Evolutionary conservation across 805 yeast genomes (phyloP).

Genomic region (Cyberlindnera mrakii): DNA sequence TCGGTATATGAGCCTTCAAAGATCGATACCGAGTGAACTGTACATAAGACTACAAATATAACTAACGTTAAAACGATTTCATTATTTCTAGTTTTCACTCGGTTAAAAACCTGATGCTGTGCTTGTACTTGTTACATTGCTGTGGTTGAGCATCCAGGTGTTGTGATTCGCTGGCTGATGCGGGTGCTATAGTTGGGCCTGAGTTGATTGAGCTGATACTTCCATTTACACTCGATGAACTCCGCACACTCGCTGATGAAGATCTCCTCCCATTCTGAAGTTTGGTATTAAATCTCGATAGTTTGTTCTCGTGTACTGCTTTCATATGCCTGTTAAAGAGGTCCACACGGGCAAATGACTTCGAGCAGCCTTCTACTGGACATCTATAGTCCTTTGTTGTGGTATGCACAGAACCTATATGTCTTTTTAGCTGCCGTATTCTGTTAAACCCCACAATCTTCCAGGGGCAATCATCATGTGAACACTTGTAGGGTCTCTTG

Average conservation of each 20-base stretch:
- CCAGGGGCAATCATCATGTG: conserved; percentile 34
- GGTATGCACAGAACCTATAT: conserved; percentile 21
- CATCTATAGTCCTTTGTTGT: conserved; percentile 48
- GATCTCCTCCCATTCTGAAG: conserved; percentile 5
- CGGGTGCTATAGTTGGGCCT: too few species aligned
- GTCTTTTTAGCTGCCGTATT: conserved; percentile 31
- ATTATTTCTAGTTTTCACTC: neutral
- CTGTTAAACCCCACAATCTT: conserved; percentile 33
- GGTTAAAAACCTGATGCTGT: conserved; percentile 22
- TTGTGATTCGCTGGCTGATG: too few species aligned
- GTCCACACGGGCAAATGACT: conserved; percentile 47
- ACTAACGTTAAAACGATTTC: neutral
- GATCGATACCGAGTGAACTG: neutral
- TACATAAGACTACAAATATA: too few species aligned
- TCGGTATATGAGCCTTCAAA: conserved; percentile 34
- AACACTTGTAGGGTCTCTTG: conserved; percentile 30
- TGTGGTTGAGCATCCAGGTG: neutral
- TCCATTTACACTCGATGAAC: too few species aligned
- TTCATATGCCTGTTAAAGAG: conserved; percentile 29
- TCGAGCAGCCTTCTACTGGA: conserved; percentile 67
- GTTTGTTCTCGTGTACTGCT: conserved; percentile 33
- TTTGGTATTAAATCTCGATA: conserved; percentile 34
- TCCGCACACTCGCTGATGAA: too few species aligned
- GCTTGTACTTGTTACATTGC: conserved; percentile 14
- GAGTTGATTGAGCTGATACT: too few species aligned